These are phyloP conservation scores for Borovskyia barvae DNA, from an alignment of 208 protist genomes.

Conservation along the genomic window DNA sequence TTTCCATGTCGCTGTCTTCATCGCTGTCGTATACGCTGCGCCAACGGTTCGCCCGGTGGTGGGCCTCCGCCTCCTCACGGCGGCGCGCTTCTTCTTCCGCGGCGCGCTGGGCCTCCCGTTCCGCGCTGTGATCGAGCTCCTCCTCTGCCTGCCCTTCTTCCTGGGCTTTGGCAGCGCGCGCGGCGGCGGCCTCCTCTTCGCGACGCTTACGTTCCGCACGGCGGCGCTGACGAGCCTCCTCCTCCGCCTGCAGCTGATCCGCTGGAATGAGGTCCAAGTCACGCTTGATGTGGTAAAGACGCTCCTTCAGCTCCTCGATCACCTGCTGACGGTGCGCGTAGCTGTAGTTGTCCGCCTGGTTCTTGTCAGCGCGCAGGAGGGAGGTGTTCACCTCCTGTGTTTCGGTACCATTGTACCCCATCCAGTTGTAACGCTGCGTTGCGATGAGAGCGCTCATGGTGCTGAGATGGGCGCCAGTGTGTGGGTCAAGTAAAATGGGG, in stretches of 20 bases:
- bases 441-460: constrained; percentile 49
- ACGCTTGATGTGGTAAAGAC: constrained; percentile 73
- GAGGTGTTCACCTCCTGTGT: constrained; percentile 43
- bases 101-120: constrained; percentile 27
- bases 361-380: constrained; percentile 33
- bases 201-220: constrained; percentile 21
- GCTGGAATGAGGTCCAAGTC: constrained; percentile 74
- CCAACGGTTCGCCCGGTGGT: constrained; percentile 12
- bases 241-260: constrained; percentile 52
- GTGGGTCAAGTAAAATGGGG: not conserved
- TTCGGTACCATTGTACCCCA: constrained; percentile 82
- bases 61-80: constrained; percentile 11
- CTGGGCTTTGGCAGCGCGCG: constrained; percentile 9
- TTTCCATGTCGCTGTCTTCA: constrained; percentile 30
- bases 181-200: constrained; percentile 26
- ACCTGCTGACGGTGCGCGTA: constrained; percentile 61
- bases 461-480: not conserved
- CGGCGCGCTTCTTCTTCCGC: constrained; percentile 10
- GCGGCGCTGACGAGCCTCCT: constrained; percentile 32
- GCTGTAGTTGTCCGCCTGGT: constrained; percentile 41
- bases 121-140: constrained; percentile 29
- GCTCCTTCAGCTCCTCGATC: constrained; percentile 55
- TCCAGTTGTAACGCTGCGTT: constrained; percentile 86
- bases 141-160: constrained; percentile 14
- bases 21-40: constrained; percentile 32